Percentiles rank a stretch among this genome's conserved stretches.
These are phyloP conservation scores for Ophiorrhiza pumila DNA, from an alignment of 257 asterid genomes.

Conservation along the genomic window DNA sequence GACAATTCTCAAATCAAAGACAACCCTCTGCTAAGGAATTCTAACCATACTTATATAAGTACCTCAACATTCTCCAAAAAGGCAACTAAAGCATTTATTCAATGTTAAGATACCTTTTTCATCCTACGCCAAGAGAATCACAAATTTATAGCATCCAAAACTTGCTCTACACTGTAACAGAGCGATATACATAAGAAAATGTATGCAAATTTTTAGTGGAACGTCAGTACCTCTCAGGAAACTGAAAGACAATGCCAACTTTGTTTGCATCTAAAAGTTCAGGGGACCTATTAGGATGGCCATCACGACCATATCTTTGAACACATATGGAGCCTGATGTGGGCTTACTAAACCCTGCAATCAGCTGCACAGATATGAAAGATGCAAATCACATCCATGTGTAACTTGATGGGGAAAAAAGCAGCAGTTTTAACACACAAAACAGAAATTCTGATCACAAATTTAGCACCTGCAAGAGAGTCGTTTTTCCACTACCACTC, in stretches of 20 bases:
- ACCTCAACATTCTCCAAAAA: background rate
- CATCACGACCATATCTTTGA: slow-evolving; percentile 61
- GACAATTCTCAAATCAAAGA: background rate
- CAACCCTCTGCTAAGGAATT: background rate
- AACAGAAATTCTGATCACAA: background rate
- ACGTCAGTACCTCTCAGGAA: slow-evolving; percentile 80
- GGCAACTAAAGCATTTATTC: background rate
- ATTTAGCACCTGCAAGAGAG: slow-evolving; percentile 76
- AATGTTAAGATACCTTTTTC: background rate
- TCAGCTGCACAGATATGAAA: slow-evolving; percentile 49
- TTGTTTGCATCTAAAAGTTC: slow-evolving; percentile 53
- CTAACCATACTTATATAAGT: background rate
- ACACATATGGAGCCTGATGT: slow-evolving; percentile 71
- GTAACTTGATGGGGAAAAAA: slow-evolving; percentile 8
- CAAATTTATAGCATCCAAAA: background rate
- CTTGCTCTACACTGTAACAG: background rate
- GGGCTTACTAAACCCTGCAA: slow-evolving; percentile 90
- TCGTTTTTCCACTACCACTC: slow-evolving; percentile 97
- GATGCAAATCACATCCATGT: slow-evolving; percentile 19
- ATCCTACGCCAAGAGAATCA: background rate
- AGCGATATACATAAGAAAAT: background rate
- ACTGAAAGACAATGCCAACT: slow-evolving; percentile 97
- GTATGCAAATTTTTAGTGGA: background rate
- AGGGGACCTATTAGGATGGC: slow-evolving; percentile 49
- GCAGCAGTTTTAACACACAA: background rate